Conservation (phyloP, 345 rosid species). For the Chamaenerion angustifolium region DNA sequence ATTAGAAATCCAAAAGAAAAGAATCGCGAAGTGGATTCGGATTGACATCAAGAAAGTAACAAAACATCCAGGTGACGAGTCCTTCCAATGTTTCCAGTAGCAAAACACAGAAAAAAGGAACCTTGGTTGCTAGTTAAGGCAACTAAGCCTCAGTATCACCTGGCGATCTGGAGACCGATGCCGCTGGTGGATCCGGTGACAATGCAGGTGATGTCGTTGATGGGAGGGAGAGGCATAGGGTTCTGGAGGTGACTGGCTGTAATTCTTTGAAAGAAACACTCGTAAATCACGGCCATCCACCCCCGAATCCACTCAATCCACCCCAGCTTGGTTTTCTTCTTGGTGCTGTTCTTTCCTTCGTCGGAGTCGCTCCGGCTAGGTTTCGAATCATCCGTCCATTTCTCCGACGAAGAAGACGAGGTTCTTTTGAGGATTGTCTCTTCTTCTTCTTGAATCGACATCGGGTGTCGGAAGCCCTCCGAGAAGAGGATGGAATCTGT, state of each 20-base stretch:
- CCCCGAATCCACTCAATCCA: slow-evolving; percentile 97
- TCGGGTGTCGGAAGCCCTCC: too few relatives aligned
- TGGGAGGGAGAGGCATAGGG: slow-evolving; percentile 74
- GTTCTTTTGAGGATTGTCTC: background rate
- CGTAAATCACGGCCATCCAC: slow-evolving; percentile 52
- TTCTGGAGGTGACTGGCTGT: slow-evolving; percentile 62
- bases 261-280: slow-evolving; percentile 81
- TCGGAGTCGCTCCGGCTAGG: background rate
- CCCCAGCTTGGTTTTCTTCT: slow-evolving; percentile 51
- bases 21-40: too few relatives aligned
- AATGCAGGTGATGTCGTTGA: slow-evolving; percentile 61
- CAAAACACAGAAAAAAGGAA: background rate
- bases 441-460: background rate
- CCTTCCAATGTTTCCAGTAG: background rate
- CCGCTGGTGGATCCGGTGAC: slow-evolving; percentile 98
- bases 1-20: background rate
- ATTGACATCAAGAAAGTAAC: too few relatives aligned
- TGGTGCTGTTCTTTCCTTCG: slow-evolving; percentile 3
- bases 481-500: too few relatives aligned
- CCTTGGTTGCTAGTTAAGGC: background rate
- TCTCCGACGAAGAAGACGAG: background rate
- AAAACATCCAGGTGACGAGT: too few relatives aligned
- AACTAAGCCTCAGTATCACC: slow-evolving; percentile 17
- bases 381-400: slow-evolving; percentile 1
- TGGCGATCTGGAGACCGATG: slow-evolving; percentile 82